Base-by-base conservation (phyloP, 2,329 filamentous ascomycete species). In the Beauveria scarabaeidicola region DNA sequence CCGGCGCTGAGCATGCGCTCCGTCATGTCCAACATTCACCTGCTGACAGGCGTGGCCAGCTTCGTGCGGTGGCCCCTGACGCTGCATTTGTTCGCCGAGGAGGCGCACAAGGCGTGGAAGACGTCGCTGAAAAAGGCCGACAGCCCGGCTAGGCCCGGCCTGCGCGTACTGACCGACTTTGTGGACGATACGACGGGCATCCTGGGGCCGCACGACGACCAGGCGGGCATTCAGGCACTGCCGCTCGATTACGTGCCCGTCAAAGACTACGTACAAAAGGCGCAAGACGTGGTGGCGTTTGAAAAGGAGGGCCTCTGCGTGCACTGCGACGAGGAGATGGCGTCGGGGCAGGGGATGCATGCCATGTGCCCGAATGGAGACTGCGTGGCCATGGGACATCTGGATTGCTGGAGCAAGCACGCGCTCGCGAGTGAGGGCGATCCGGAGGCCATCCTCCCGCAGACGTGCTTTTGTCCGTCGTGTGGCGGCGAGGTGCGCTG, bases 41-140 rank as follows among this genome's bases (percentile, higher is more conserved):
- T 94, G 3, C 78, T 99, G 0, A 79, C 96, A 1, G 81, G 88
- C 0, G 89, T 91, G 2, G 81, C 84, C 2, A 94, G 90, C 70
- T 97, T 97, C 69, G 76, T 78, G 17, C 78, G 85, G 50, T 96
- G 91, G 93, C 93, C 93, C 21, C 77, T 99, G 57, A 82, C 82
- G 57, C 70, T 97, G 51, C 86, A 89, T 25, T 93, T 97, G 72
- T 93, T 96, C 65, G 78, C 79, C 2, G 74, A 77, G 3, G 89
- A 93, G 61, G 86, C 90, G 0, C 81, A 88, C 66, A 74, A 74
- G 21, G 78, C 81, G 1, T 97, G 93, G 93, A 70, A 78, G 19
- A 77, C 72, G 52, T 86, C 82, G 77, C 79, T 78, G 48, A 72
- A 76, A 3, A n/a, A 8, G 15, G 23, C 21, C 11, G 71, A 78